Percentiles rank a stretch among this genome's conserved stretches.
Evolutionary conservation across 495 filamentous ascomycete genomes (phyloP).

Genomic region (Neurospora sp.): DNA sequence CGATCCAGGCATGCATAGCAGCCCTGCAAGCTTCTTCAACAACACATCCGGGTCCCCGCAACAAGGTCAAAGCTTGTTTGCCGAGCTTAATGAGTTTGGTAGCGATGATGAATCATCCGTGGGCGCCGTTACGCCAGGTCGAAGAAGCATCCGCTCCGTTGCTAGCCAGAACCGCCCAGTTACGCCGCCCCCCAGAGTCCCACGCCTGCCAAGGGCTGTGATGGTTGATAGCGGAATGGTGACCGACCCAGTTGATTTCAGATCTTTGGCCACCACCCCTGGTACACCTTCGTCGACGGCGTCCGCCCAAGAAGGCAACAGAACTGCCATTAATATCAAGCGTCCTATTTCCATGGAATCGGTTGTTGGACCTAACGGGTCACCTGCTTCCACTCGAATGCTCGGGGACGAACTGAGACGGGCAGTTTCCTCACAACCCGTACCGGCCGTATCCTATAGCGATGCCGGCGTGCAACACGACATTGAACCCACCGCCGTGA

Average conservation of each 20-base stretch:
- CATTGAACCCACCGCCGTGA: constrained; percentile 19
- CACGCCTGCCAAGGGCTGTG: constrained; percentile 37
- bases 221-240: constrained; percentile 82
- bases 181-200: constrained; percentile 44
- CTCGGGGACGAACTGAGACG: constrained; percentile 17
- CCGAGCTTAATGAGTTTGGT: constrained; percentile 71
- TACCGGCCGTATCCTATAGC: constrained; percentile 26
- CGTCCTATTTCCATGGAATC: constrained; percentile 32
- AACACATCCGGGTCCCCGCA: constrained; percentile 40
- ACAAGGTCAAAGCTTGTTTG: constrained; percentile 72
- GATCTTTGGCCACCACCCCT: neutral
- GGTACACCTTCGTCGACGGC: neutral
- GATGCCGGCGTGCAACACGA: constrained; percentile 30
- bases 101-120: constrained; percentile 50
- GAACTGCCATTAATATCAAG: neutral
- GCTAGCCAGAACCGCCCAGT: constrained; percentile 20
- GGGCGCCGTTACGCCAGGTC: constrained; percentile 30
- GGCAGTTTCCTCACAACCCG: constrained; percentile 12
- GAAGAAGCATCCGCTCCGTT: constrained; percentile 34
- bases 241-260: constrained; percentile 60
- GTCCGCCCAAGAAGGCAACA: neutral
- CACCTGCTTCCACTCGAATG: constrained; percentile 19
- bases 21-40: constrained; percentile 45
- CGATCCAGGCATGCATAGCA: constrained; percentile 40
- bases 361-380: constrained; percentile 17